Conservation (phyloP, 2,329 filamentous ascomycete genomes). For the Fusarium pseudonygamai region DNA sequence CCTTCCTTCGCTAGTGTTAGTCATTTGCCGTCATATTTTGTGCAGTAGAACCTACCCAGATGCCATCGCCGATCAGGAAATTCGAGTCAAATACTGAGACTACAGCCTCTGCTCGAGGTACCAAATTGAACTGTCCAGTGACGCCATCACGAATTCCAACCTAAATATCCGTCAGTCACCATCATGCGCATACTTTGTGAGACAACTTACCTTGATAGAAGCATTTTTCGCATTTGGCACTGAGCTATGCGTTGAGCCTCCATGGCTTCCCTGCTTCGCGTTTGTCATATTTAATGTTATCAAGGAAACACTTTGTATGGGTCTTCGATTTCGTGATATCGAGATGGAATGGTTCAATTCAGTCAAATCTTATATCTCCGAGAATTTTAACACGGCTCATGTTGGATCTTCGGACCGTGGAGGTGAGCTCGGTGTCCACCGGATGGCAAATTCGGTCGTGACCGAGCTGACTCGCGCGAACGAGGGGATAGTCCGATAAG, state of each 20-base stretch:
- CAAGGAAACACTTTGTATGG: accelerated
- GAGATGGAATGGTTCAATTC: background rate
- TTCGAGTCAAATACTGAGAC: slow-evolving; percentile 11
- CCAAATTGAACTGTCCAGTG: background rate
- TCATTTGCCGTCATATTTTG: no score
- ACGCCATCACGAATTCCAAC: slow-evolving; percentile 1
- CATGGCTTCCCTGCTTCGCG: accelerated
- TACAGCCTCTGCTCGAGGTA: background rate
- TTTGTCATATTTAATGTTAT: background rate
- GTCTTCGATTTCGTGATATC: accelerated
- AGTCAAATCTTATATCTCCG: background rate
- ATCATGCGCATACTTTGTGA: accelerated
- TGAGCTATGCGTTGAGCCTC: slow-evolving; percentile 3
- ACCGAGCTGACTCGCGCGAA: background rate
- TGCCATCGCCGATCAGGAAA: slow-evolving; percentile 2
- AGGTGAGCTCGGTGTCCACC: background rate
- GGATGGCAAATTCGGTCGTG: background rate
- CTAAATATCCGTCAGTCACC: accelerated
- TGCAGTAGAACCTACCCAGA: background rate
- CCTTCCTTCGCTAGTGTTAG: background rate
- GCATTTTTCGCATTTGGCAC: slow-evolving; percentile 8
- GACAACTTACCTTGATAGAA: background rate
- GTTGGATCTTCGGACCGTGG: accelerated
- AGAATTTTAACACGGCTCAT: background rate
- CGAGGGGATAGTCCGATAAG: background rate